These are phyloP conservation scores for Chalciporus sphaerocephalus DNA, from an alignment of 768 basidiomycete genomes.

Conservation along the genomic window DNA sequence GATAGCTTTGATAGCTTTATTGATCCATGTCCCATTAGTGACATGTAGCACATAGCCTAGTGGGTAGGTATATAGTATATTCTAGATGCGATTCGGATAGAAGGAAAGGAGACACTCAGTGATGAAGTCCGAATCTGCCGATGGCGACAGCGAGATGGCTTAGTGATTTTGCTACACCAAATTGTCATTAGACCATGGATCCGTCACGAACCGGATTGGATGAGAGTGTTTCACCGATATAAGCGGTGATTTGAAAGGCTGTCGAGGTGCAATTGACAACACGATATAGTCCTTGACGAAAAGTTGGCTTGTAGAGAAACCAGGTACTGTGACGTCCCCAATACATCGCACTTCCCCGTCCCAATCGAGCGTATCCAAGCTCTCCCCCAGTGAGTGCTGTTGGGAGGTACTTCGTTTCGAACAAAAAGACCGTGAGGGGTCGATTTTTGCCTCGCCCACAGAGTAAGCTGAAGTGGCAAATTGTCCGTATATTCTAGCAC, in stretches of 20 bases:
- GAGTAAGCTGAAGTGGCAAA: conserved; percentile 12
- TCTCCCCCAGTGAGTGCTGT: conserved; percentile 17
- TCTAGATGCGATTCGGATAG: too few species aligned
- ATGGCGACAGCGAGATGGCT: too few species aligned
- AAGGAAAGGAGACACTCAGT: too few species aligned
- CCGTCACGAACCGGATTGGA: conserved; percentile 57
- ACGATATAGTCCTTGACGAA: conserved; percentile 59
- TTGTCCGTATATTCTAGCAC: conserved; percentile 31
- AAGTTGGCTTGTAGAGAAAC: conserved; percentile 45
- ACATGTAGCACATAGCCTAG: too few species aligned
- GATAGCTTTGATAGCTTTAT: too few species aligned
- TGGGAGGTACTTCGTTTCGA: conserved; percentile 5
- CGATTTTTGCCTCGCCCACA: conserved; percentile 48
- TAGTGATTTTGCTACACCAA: too few species aligned
- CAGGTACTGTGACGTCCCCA: conserved; percentile 38
- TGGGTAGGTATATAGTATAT: too few species aligned
- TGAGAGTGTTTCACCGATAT: conserved; percentile 40
- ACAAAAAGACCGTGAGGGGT: conserved; percentile 39
- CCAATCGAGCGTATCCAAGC: conserved; percentile 52
- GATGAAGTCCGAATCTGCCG: too few species aligned
- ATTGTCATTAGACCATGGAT: conserved; percentile 39
- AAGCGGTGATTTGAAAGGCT: conserved; percentile 34
- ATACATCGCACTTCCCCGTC: conserved; percentile 47
- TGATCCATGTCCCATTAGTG: too few species aligned
- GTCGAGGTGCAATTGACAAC: conserved; percentile 43